Conservation (phyloP, 164 flowering plant species). For the Buxus sempervirens region DNA sequence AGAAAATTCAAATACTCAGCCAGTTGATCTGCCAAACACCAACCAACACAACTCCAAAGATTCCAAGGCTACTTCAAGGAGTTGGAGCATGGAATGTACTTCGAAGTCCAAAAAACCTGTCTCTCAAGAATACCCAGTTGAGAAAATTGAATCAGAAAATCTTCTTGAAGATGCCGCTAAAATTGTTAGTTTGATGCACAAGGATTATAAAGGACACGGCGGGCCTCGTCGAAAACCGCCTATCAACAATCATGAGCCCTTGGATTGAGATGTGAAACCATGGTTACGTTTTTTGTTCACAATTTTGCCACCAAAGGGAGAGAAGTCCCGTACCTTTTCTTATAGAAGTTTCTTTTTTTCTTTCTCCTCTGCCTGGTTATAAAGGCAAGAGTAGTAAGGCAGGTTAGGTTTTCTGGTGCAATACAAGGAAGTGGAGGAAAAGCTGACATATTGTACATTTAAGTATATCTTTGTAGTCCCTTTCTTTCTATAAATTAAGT, state of each 20-base stretch:
- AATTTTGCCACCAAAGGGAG: not conserved
- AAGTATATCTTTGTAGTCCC: too few relatives aligned
- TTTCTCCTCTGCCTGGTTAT: too few relatives aligned
- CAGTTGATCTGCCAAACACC: slow-evolving; percentile 10
- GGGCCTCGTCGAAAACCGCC: slow-evolving; percentile 9
- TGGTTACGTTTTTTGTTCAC: not conserved
- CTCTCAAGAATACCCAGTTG: not conserved
- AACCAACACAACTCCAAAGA: slow-evolving; percentile 1
- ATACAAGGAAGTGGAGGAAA: too few relatives aligned
- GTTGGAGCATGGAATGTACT: slow-evolving; percentile 4
- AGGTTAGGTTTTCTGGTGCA: too few relatives aligned
- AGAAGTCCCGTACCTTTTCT: not conserved
- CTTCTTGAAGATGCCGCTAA: slow-evolving; percentile 25
- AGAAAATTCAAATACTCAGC: not conserved
- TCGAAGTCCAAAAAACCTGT: slow-evolving; percentile 2
- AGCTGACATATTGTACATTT: too few relatives aligned
- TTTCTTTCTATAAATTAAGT: too few relatives aligned
- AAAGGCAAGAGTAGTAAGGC: too few relatives aligned
- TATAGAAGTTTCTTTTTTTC: too few relatives aligned
- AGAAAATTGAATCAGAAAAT: slow-evolving; percentile 17
- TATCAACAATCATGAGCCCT: not conserved
- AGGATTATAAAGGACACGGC: slow-evolving; percentile 38
- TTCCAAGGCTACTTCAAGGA: not conserved
- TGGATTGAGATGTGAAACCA: not conserved
- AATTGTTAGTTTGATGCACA: slow-evolving; percentile 42